Base-by-base conservation (phyloP, 2,329 filamentous ascomycete genomes). In the Claviceps fusiformis region DNA sequence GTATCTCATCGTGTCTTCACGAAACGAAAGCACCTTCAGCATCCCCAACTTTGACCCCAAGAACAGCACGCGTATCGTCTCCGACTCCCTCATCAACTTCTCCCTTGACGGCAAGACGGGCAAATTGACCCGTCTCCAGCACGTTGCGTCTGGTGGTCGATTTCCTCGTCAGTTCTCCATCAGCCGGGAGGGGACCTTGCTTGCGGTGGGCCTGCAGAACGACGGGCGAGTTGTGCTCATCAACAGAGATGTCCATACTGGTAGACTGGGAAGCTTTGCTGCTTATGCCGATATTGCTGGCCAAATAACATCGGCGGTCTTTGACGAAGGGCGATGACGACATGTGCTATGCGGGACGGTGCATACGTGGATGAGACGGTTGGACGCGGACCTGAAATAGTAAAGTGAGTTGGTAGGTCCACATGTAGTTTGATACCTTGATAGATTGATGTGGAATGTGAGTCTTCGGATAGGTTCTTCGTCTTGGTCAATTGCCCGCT, bases 131-230 rank as follows among this genome's bases (percentile, higher is more conserved):
- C 75, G 80, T 55, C 65, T 80, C 3, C 77, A 85, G 61, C 73
- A 81, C 33, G 76, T 76, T n/a, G 74, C 85, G 0, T 77, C 82
- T 0, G 83, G 84, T 51, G 87, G 87, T 2, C 67, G 70, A 8
- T 78, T 75, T 55, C 87, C 87, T 0, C 76, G 87, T 27, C 83
- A 86, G 45, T 86, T 88, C 66, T 78, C 76, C 52, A 69, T 88
- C 55, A 89, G 85, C 67, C 75, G 74, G 58, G 77, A 75, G 11
- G 86, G 86, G 1, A 75, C 75, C 54, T 68, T 85, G 56, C 70
- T 89, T 3, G 86, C 83, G 1, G 79, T 89, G 33, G 85, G 77
- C 0, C 73, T 86, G 59, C 84, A 89, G 68, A 68, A 69, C 17
- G 80, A 80, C 52, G 71, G 75, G 37, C 79, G 76, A 35, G 79